phyloP scores from a whole-genome alignment of 2,329 filamentous ascomycete species.

The Arthroderma sp. region DNA sequence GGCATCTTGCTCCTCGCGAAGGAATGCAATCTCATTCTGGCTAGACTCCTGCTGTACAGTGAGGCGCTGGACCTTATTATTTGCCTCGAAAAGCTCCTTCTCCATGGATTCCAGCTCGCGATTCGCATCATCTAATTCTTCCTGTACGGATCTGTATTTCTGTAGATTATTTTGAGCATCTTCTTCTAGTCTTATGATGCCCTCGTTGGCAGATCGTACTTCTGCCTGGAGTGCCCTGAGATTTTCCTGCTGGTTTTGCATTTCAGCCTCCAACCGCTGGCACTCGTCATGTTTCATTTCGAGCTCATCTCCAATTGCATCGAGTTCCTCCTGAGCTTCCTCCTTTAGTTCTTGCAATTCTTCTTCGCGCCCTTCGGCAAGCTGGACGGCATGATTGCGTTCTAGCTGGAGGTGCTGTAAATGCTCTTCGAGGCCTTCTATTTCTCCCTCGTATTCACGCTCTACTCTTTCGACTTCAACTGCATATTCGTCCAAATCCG shows the following conservation, averaged over 20 bases:
- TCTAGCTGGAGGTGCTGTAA: conserved; percentile 66
- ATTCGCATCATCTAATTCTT: conserved; percentile 71
- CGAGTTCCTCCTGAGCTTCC: conserved; percentile 47
- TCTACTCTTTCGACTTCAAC: conserved; percentile 66
- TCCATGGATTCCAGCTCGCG: conserved; percentile 78
- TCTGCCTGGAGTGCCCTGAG: conserved; percentile 85
- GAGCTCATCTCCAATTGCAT: conserved; percentile 48
- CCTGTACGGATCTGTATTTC: conserved; percentile 69
- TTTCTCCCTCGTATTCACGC: conserved; percentile 62
- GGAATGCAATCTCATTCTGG: conserved; percentile 84
- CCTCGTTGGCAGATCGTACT: conserved; percentile 83
- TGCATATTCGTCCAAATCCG: conserved; percentile 66
- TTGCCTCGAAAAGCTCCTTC: conserved; percentile 67
- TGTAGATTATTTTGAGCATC: conserved; percentile 68
- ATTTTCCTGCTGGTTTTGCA: conserved; percentile 69
- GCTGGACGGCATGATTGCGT: conserved; percentile 69
- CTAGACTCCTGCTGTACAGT: conserved; percentile 85
- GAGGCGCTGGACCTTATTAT: conserved; percentile 75
- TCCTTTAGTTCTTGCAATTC: conserved; percentile 38
- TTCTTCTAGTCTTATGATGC: conserved; percentile 75
- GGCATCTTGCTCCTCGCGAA: conserved; percentile 89
- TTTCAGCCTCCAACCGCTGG: conserved; percentile 54
- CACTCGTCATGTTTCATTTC: conserved; percentile 61
- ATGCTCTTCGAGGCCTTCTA: conserved; percentile 67
- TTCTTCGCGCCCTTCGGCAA: conserved; percentile 52